These are phyloP conservation scores for Solanum pimpinellifolium DNA, from an alignment of 257 asterid species.

Conservation along the genomic window DNA sequence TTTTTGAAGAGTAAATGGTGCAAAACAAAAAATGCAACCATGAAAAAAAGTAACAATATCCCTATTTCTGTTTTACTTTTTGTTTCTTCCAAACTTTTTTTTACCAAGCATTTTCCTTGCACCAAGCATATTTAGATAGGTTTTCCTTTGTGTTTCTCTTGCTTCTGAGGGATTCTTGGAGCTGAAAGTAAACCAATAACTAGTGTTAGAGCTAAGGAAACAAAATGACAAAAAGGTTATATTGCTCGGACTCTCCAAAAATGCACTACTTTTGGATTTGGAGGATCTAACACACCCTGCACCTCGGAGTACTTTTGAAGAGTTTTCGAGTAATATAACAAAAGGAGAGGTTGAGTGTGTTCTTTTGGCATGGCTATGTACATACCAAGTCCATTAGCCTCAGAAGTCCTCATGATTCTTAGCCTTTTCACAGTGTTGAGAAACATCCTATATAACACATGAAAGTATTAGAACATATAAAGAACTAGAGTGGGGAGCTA, in stretches of 20 bases:
- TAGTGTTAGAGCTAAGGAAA: background rate
- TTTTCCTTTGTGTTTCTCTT: constrained; percentile 38
- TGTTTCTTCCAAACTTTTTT: constrained; percentile 6
- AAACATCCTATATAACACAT: constrained; percentile 49
- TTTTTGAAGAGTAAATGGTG: background rate
- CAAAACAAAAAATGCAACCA: constrained; percentile 30
- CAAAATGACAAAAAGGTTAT: background rate
- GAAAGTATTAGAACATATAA: background rate
- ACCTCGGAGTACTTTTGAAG: background rate
- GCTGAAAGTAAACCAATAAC: constrained; percentile 15
- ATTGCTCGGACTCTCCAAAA: background rate
- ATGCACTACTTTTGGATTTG: background rate
- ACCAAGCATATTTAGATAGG: constrained; percentile 15
- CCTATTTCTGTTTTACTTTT: constrained; percentile 5
- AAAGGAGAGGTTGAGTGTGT: background rate
- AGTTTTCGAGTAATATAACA: background rate
- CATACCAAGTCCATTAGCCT: constrained; percentile 72
- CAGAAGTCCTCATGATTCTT: constrained; percentile 71
- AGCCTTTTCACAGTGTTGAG: constrained; percentile 70
- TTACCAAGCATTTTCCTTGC: background rate
- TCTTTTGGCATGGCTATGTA: background rate
- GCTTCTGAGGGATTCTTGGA: constrained; percentile 37
- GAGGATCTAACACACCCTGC: background rate
- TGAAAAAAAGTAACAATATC: constrained; percentile 8
- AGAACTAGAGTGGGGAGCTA: background rate